Base-by-base conservation (phyloP, 2,329 filamentous ascomycete genomes). In the Fusarium sp. region DNA sequence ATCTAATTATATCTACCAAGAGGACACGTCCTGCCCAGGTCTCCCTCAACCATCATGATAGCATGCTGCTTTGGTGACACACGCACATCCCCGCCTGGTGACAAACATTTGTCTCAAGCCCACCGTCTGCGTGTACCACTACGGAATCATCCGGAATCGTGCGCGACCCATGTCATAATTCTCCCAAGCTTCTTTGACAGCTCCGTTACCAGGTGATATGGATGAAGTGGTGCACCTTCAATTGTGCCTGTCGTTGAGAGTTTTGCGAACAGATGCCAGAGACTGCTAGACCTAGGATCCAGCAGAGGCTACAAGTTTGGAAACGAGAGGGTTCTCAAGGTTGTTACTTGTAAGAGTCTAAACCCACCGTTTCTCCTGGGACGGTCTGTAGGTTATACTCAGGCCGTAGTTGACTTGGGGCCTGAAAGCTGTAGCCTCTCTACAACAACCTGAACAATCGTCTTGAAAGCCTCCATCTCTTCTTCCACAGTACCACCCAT, bases 381-480 rank as follows among this genome's bases (percentile, higher is more conserved):
- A 14, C 19, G 22, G 6, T 7, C 14, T 30, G 30, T 11, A 41
- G 19, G 9, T 32, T 20, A 20, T 24, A 32, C 11, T 46, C 43
- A 66, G 14, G 49, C 60, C 3, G 49, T 15, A 20, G 50, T 33
- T 26, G 58, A 9, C 14, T 60, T 68, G 37, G 60, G 13, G 6
- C 65, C 70, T 2, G 69, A 55, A 17, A 68, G 52, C 46, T 70
- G 67, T 14, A 81, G 73, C 56, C 69, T 74, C 15, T 65, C 73
- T 8, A 79, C 67, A 20, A 94, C 86, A 46, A 92, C 87, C 60
- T 91, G 86, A 32, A 94, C 89, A 40, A 97, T 88, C 67, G 86
- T 86, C 74, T 87, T 89, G 72, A 97, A 90, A 0, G 91, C 93
- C 75, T 95, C 93, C 89, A 97, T 94, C 81, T 98, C 95, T 82